Conservation (phyloP, 257 asterid genomes). For the Rauvolfia tetraphylla region DNA sequence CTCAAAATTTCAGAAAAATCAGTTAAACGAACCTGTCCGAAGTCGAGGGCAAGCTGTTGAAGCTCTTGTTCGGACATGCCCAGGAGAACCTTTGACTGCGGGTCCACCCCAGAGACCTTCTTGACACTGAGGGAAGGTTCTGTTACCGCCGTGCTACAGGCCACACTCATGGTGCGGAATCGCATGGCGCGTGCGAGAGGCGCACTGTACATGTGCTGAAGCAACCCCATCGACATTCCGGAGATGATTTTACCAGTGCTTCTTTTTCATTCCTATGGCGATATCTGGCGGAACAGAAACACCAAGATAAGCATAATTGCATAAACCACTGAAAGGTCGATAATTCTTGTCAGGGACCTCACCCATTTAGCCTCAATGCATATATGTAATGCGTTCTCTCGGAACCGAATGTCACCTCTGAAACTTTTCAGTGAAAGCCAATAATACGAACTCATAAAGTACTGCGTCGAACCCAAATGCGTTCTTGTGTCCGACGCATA, state of each 20-base stretch:
- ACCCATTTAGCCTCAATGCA: too few species aligned
- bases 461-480: too few species aligned
- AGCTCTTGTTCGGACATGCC: conserved; percentile 81
- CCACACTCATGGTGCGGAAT: conserved; percentile 39
- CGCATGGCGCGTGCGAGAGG: conserved; percentile 46
- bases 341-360: too few species aligned
- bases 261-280: background rate
- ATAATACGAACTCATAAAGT: too few species aligned
- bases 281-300: too few species aligned
- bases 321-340: conserved; percentile 9
- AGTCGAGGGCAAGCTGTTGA: conserved; percentile 64
- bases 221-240: conserved; percentile 37
- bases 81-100: conserved; percentile 58
- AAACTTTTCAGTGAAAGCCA: too few species aligned
- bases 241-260: background rate
- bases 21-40: conserved; percentile 52
- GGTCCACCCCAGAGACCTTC: conserved; percentile 21
- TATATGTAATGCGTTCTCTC: too few species aligned
- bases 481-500: too few species aligned
- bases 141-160: conserved; percentile 30
- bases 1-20: too few species aligned
- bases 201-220: conserved; percentile 37
- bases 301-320: background rate
- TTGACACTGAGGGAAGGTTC: conserved; percentile 33
- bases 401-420: too few species aligned